Conservation (phyloP, 495 filamentous ascomycete genomes). For the Penicillium lagena region DNA sequence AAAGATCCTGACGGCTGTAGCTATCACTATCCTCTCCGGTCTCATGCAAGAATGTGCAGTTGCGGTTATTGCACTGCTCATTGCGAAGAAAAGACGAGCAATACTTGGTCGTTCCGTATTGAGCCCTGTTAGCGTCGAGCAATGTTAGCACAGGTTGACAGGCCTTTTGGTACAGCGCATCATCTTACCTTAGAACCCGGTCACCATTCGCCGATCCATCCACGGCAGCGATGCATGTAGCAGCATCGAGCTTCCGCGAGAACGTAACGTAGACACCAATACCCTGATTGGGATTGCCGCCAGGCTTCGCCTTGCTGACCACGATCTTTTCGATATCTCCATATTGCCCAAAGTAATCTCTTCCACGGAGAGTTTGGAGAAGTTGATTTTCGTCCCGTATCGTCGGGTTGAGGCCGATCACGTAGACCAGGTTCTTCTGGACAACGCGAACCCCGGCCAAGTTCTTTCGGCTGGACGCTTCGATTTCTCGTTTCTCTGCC, state of each 20-base stretch:
- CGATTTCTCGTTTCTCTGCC: constrained; percentile 89
- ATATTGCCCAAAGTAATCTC: constrained; percentile 96
- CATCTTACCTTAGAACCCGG: constrained; percentile 57
- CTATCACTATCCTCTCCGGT: constrained; percentile 95
- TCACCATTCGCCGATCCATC: constrained; percentile 91
- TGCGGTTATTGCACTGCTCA: constrained; percentile 86
- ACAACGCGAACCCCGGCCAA: constrained; percentile 90
- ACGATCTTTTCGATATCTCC: constrained; percentile 98
- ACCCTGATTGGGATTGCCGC: constrained; percentile 65
- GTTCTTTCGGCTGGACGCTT: constrained; percentile 90
- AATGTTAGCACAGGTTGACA: no score
- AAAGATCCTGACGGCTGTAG: constrained; percentile 90
- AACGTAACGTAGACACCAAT: constrained; percentile 98
- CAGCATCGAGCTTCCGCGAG: constrained; percentile 78
- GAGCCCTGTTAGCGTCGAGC: constrained; percentile 51
- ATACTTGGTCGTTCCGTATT: constrained; percentile 98
- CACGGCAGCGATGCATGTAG: constrained; percentile 81
- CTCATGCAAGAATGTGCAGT: constrained; percentile 97
- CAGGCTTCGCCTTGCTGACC: constrained; percentile 86
- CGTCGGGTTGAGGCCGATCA: constrained; percentile 86
- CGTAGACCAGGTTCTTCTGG: constrained; percentile 98
- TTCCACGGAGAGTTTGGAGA: constrained; percentile 75
- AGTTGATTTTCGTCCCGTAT: constrained; percentile 83
- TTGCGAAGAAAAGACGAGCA: constrained; percentile 94
- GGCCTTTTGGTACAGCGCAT: no score